Base-by-base conservation (phyloP, 345 rosid species). In the Dipteronia dyeriana region DNA sequence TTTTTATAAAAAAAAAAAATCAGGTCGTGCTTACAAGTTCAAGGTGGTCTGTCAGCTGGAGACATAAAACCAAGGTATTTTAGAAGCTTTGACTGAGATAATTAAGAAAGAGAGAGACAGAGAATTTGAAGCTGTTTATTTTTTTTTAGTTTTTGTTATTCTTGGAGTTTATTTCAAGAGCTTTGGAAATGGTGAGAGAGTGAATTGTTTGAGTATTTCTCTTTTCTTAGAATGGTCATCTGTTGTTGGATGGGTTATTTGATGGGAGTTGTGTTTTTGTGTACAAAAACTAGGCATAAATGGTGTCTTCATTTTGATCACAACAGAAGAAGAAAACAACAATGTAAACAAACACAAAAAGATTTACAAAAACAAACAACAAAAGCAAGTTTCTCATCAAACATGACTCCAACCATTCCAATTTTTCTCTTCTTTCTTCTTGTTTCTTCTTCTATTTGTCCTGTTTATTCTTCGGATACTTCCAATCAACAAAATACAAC, bases 261-360 rank as follows among this genome's bases (percentile, higher is more conserved):
- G 82, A 73, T 83, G 86, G 87, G 83, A 81, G 82, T 64, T 76
- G 84, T 70, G 85, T 76, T 86, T 70, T 79, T 66, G 25, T 34
- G 82, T 75, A 77, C 86, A 84, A 85, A 75, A 76, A 75, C 83
- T 53, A 84, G 83, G 79, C 92, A 76, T 83, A 88, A 80, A 86
- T 82, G 90, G 87, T 82, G 79, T 73, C 38, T 34, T 34, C 75
- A 62, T 85, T 86, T 87, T 72, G 81, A 82, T 87, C 86, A 76
- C 75, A 81, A 34, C 38, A 34, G 38, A 34, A 34, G 38, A 31
- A 31, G 87, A 83, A 91, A 87, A 71, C 81, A 62, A 56, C 81
- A 73, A 83, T 84, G 89, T 76, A 74, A 78, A 84, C 70, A 66
- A 74, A 73, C 54, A 56, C 64, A 67, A 41, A 56, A 77, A 45